Evolutionary conservation across 306 rosid species (phyloP).

Genomic region (Alnus glutinosa): DNA sequence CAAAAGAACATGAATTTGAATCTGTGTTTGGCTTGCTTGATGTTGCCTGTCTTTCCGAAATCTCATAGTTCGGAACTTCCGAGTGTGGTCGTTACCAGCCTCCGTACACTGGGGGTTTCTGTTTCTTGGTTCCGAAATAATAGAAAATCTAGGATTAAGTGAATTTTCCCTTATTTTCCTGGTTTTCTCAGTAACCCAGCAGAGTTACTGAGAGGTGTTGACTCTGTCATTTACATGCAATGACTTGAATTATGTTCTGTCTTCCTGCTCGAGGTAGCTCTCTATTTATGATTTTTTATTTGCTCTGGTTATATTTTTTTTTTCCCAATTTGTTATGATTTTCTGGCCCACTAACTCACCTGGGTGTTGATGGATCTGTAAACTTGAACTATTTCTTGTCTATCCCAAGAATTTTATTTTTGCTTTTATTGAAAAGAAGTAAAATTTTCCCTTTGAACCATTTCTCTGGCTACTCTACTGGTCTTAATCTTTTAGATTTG

Average conservation of each 20-base stretch:
- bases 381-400: neutral
- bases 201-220: neutral
- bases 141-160: conserved; percentile 3
- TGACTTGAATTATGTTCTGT: conserved; percentile 22
- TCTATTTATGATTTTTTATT: conserved; percentile 7
- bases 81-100: neutral
- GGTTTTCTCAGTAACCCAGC: conserved; percentile 12
- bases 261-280: neutral
- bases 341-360: neutral
- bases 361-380: conserved; percentile 26
- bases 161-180: conserved; percentile 3
- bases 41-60: conserved; percentile 1
- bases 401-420: neutral
- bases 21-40: conserved; percentile 22
- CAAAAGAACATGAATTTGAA: neutral
- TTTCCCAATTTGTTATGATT: neutral
- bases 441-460: neutral
- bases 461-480: neutral
- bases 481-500: neutral
- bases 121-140: conserved; percentile 12
- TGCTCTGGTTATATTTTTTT: neutral
- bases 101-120: conserved; percentile 8
- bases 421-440: conserved; percentile 14
- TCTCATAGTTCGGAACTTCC: neutral
- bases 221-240: neutral